Base-by-base conservation (phyloP, 2,329 filamentous ascomycete genomes). In the Fusarium sp. region DNA sequence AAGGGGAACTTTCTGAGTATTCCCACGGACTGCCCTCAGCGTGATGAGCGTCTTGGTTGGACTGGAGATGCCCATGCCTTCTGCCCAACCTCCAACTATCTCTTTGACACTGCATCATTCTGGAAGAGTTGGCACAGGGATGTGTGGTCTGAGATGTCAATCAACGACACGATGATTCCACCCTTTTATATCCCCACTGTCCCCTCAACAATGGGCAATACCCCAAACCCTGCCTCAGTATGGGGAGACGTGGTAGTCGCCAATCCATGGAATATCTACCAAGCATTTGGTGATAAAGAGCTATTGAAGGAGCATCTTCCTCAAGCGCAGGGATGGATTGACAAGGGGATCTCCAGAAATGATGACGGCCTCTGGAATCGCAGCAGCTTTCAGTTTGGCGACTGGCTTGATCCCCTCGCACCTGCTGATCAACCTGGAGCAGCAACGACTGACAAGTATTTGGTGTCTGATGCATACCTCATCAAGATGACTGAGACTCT, bases 21-120 rank as follows among this genome's bases (percentile, higher is more conserved):
- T 1, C 86, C 86, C 0, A 89, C 86, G 0, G 88, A 90, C 68
- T 88, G 85, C 64, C 86, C 86, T 0, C 84, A 88, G 66, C 78
- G 85, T 4, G 84, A 88, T 47, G 85, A 88, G 75, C 80, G 85
- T 0, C 74, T 88, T 15, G 83, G 84, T 10, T 86, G 86, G 87
- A 85, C 83, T 1, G 83, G 86, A 28, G 83, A 63, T 65, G 77
- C 81, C 10, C 83, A 83, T 37, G 80, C 82, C 2, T 89, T 89
- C 60, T 77, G 79, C 1, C 83, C 84, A 0, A 84, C 85, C 0
- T 82, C 85, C 0, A 84, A 81, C 49, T 89, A 84, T 64, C 77
- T 90, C 0, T 89, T 85, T 73, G 79, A 88, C 68, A 83, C 84
- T 1, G 39, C 80, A 0, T 85, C 84, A 0, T 84, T 89, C 63